Evolutionary conservation across 1,139 yeast species (phyloP), one percentile per base, ranked within the genome.

Genomic region (Candida sp.): DNA sequence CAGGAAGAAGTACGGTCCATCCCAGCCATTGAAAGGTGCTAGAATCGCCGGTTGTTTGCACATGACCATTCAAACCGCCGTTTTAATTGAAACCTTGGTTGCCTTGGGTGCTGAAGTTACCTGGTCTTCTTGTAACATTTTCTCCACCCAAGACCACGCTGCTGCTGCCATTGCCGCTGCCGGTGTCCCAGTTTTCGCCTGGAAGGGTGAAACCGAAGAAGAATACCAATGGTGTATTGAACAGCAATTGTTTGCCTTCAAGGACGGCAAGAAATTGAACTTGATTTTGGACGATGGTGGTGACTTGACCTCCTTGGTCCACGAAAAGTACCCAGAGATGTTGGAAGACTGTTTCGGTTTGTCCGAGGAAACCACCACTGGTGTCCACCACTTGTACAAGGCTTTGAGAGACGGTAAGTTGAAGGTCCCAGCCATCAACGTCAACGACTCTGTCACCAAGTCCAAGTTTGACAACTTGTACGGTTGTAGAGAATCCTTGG

Each of bases 151-250:
- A 83, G 99, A 94, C 80, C 98, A 94, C 75, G 98, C 98, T 65
- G 99, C 99, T 69, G 98, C 99, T 70, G 99, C 99, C 68, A 94
- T 96, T 77, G 99, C 99, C 66, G 99, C 99, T 66, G 79, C 98
- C 65, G 99, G 99, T 81, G 96, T 94, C 56, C 99, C 99, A 72
- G 99, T 96, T 62, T 96, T 92, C 67, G 99, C 99, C 69, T 96
- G 99, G 99, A 94, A 94, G 86, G 99, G 99, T 74, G 99, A 94
- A 85, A 91, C 99, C 76, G 99, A 94, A 78, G 99, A 94, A 83
- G 99, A 94, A 83, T 94, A 94, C 87, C 75, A 86, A 70, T 94
- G 99, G 99, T 94, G 99, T 86, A 92, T 94, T 69, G 98, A 96
- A 83, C 99, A 94, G 82, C 99, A 96, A 84, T 88, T 94, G 77